Evolutionary conservation across 768 basidiomycete species (phyloP).

Genomic region (Ramaria rubella): DNA sequence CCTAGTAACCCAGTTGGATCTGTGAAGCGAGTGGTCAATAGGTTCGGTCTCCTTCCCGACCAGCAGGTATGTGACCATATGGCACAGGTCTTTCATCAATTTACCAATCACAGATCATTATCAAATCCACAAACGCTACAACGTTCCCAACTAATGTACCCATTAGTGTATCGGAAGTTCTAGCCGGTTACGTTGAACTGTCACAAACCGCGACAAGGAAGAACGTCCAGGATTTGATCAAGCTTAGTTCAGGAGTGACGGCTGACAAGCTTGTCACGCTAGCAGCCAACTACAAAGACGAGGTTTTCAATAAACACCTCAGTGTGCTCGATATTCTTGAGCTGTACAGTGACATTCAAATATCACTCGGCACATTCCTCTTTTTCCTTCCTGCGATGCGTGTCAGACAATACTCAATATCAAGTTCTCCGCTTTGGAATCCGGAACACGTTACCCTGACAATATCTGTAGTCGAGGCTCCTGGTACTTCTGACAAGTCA

Average conservation of each 20-base stretch:
- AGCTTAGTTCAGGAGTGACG: conserved; percentile 22
- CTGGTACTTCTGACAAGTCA: conserved; percentile 28
- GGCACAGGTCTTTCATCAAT: background rate
- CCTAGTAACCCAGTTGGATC: conserved; percentile 36
- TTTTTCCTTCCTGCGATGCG: conserved; percentile 41
- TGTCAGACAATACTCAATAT: conserved; percentile 45
- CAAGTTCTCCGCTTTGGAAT: conserved; percentile 41
- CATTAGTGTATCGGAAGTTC: conserved; percentile 31
- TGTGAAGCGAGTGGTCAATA: conserved; percentile 32
- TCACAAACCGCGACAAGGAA: conserved; percentile 40
- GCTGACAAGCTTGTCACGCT: conserved; percentile 26
- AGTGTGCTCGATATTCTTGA: conserved; percentile 40
- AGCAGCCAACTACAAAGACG: conserved; percentile 25
- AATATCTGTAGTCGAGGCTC: conserved; percentile 36
- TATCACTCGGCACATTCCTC: conserved; percentile 34
- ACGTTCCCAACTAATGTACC: conserved; percentile 35
- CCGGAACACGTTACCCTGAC: conserved; percentile 38
- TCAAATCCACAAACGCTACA: conserved; percentile 33
- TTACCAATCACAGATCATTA: conserved; percentile 31
- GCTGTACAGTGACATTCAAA: conserved; percentile 28
- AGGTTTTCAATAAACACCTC: conserved; percentile 31
- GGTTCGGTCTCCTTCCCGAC: conserved; percentile 33
- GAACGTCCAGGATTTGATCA: conserved; percentile 31
- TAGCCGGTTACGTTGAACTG: conserved; percentile 42
- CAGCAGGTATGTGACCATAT: conserved; percentile 26